phyloP scores from a whole-genome alignment of 371 early-diverging fungal genomes.

The Circinella minor region DNA sequence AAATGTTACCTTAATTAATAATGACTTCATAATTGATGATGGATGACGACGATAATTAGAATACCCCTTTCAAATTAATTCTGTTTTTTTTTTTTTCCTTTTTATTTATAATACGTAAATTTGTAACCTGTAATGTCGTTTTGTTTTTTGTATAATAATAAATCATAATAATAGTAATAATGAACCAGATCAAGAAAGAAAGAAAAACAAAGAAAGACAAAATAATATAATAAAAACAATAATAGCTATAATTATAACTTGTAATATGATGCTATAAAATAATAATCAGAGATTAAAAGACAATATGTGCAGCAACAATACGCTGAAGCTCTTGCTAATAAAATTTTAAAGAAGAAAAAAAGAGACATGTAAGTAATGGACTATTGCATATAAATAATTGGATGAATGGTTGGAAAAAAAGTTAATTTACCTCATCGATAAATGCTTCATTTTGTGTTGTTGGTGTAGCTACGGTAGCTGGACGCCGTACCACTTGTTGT shows the following conservation, averaged over 20 bases:
- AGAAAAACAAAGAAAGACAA: not conserved
- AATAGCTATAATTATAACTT: not conserved
- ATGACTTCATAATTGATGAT: no score
- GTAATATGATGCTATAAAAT: not conserved
- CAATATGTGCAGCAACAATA: slow-evolving; percentile 52
- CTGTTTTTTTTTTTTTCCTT: not conserved
- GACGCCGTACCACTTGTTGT: slow-evolving; percentile 7
- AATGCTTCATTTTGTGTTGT: slow-evolving; percentile 28
- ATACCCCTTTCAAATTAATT: no score
- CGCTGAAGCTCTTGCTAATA: slow-evolving; percentile 45
- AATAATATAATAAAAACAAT: not conserved
- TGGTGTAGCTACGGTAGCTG: slow-evolving; percentile 23
- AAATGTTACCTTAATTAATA: not conserved
- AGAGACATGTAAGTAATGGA: not conserved
- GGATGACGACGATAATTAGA: no score
- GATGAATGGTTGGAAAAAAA: not conserved
- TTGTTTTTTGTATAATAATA: not conserved
- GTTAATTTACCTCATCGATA: slow-evolving; percentile 39
- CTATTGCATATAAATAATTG: not conserved
- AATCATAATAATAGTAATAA: not conserved
- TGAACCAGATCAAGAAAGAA: not conserved
- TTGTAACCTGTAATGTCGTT: not conserved
- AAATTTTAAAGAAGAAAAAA: not conserved
- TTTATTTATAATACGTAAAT: slow-evolving; percentile 2
- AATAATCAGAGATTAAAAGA: slow-evolving; percentile 34